A percentile compares a stretch with the other conserved stretches of the same genome.
Evolutionary conservation across 192 early-diverging fungal species (phyloP).

Genomic region (Coemansia aciculifera): DNA sequence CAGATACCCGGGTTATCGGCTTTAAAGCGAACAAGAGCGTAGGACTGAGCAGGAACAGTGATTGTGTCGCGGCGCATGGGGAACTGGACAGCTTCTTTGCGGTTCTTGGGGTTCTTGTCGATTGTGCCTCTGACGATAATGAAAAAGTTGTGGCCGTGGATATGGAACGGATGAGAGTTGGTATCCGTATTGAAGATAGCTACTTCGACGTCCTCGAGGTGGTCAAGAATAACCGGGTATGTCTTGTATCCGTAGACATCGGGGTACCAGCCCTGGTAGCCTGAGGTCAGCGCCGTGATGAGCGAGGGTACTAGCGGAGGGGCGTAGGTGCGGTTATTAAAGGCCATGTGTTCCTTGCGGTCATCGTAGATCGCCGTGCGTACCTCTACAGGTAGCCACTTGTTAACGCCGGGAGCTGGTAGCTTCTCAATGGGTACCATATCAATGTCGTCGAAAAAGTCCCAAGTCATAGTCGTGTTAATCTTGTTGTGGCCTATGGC

Average conservation of each 20-base stretch:
- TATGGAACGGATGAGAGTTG: constrained; percentile 78
- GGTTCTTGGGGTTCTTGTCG: constrained; percentile 37
- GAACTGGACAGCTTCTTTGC: background rate
- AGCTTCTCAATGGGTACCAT: constrained; percentile 58
- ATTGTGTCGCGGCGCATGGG: constrained; percentile 73
- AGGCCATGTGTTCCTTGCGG: constrained; percentile 73
- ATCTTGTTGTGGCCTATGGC: background rate
- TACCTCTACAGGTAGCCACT: constrained; percentile 59
- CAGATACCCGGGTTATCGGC: constrained; percentile 86
- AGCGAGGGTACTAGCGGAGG: constrained; percentile 66
- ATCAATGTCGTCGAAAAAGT: constrained; percentile 61
- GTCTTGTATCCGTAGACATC: constrained; percentile 69
- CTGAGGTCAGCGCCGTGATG: constrained; percentile 65
- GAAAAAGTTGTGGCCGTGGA: constrained; percentile 86
- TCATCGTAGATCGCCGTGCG: constrained; percentile 65
- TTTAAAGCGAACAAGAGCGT: constrained; percentile 68
- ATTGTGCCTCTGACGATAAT: constrained; percentile 61
- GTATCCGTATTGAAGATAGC: constrained; percentile 77
- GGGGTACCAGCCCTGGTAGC: constrained; percentile 57
- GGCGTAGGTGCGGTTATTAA: constrained; percentile 72
- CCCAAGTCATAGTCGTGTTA: constrained; percentile 43
- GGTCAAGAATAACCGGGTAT: constrained; percentile 62
- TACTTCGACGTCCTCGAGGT: constrained; percentile 66
- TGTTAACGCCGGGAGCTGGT: constrained; percentile 36
- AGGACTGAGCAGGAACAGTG: constrained; percentile 60